A percentile compares a stretch with the other conserved stretches of the same genome.
These are phyloP conservation scores for Wickerhamomyces sydowiorum DNA, from an alignment of 805 yeast species.

Conservation along the genomic window DNA sequence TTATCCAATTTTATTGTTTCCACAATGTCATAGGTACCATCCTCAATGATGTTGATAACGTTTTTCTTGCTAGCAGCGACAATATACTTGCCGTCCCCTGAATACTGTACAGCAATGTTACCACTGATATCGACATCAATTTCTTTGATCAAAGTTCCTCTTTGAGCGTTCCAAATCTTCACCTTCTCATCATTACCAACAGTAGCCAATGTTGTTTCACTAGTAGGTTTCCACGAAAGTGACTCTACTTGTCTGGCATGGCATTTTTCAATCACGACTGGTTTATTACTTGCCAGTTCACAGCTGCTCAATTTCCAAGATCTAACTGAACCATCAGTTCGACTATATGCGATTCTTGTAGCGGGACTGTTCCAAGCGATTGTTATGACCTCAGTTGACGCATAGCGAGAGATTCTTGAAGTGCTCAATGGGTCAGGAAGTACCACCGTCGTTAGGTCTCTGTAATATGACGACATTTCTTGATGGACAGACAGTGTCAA, in stretches of 20 bases:
- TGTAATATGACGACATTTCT: background rate
- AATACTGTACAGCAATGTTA: slow-evolving; percentile 17
- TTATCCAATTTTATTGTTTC: slow-evolving; percentile 22
- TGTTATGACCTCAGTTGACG: slow-evolving; percentile 9
- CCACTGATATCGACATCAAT: slow-evolving; percentile 22
- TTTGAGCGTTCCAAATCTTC: slow-evolving; percentile 39
- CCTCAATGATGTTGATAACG: slow-evolving; percentile 30
- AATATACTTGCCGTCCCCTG: slow-evolving; percentile 38
- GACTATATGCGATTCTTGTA: slow-evolving; percentile 22
- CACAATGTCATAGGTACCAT: slow-evolving; percentile 23
- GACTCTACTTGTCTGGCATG: slow-evolving; percentile 35
- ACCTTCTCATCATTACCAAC: slow-evolving; percentile 43
- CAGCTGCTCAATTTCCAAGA: slow-evolving; percentile 23
- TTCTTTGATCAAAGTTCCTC: slow-evolving; percentile 28
- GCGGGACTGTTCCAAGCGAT: slow-evolving; percentile 26
- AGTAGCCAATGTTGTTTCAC: slow-evolving; percentile 39
- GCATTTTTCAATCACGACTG: slow-evolving; percentile 32
- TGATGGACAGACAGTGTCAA: no score
- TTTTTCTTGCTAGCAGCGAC: slow-evolving; percentile 37
- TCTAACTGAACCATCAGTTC: slow-evolving; percentile 23
- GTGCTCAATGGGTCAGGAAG: background rate
- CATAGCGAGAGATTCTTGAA: background rate
- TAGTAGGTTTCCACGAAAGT: slow-evolving; percentile 44
- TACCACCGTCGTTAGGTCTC: slow-evolving; percentile 1
- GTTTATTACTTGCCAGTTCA: slow-evolving; percentile 26